Percentiles rank a stretch among this genome's conserved stretches.
Conservation (phyloP, 495 filamentous ascomycete genomes). For the Usnea hakonensis region DNA sequence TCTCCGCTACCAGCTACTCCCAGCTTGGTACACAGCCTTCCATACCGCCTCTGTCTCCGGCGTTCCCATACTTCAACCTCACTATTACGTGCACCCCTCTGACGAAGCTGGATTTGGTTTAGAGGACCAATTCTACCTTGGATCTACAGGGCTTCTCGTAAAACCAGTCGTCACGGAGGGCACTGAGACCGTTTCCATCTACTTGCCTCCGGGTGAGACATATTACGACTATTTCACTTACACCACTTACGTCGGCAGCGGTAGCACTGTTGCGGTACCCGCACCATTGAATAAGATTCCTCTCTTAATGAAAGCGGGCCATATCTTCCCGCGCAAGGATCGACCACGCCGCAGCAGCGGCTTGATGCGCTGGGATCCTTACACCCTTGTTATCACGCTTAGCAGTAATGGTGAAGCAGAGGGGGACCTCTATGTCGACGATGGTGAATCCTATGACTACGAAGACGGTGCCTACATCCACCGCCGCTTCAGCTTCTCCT, state of each 20-base stretch:
- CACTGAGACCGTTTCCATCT: slow-evolving; percentile 65
- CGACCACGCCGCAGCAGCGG: slow-evolving; percentile 73
- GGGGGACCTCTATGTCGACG: slow-evolving; percentile 82
- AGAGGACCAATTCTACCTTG: slow-evolving; percentile 91
- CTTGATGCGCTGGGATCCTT: slow-evolving; percentile 89
- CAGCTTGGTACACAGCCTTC: slow-evolving; percentile 96
- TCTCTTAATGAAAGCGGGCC: slow-evolving; percentile 82
- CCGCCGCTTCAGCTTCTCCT: slow-evolving; percentile 55
- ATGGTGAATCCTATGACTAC: slow-evolving; percentile 88
- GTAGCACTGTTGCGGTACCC: slow-evolving; percentile 57
- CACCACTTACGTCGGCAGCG: slow-evolving; percentile 58
- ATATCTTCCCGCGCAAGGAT: slow-evolving; percentile 86
- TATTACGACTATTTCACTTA: slow-evolving; percentile 96
- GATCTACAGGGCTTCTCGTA: slow-evolving; percentile 72
- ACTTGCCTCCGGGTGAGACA: slow-evolving; percentile 73
- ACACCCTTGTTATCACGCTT: slow-evolving; percentile 80
- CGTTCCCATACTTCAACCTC: slow-evolving; percentile 78
- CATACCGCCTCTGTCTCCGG: slow-evolving; percentile 76
- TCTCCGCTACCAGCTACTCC: slow-evolving; percentile 80
- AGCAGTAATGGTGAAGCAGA: slow-evolving; percentile 59
- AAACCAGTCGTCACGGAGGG: slow-evolving; percentile 80
- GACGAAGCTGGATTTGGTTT: slow-evolving; percentile 79
- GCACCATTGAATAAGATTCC: slow-evolving; percentile 82
- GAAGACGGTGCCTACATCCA: slow-evolving; percentile 79
- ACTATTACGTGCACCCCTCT: slow-evolving; percentile 84